Evolutionary conservation across 805 yeast species (phyloP).

Genomic region (Ascoidea asiatica): DNA sequence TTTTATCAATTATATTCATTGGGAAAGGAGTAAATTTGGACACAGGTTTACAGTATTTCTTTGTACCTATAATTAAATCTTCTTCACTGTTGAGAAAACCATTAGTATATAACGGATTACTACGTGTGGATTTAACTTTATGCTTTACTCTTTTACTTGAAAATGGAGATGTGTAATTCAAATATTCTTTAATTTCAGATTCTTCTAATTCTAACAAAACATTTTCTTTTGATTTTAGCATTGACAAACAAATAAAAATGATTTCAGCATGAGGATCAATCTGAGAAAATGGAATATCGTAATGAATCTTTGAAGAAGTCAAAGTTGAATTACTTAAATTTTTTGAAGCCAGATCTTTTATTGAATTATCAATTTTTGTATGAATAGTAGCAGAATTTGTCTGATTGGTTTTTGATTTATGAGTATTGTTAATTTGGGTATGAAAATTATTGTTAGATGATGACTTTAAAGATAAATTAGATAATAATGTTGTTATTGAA

Average conservation of each 20-base stretch:
- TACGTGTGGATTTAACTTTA: slow-evolving; percentile 10
- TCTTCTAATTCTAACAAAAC: slow-evolving; percentile 79
- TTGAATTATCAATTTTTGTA: too few species aligned
- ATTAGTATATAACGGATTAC: slow-evolving; percentile 3
- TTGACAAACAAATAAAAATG: slow-evolving; percentile 62
- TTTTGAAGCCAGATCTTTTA: too few species aligned
- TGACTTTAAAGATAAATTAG: not conserved
- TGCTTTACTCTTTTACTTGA: slow-evolving; percentile 6
- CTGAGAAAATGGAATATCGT: slow-evolving; percentile 34
- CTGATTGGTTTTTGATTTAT: not conserved
- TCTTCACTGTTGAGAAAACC: slow-evolving; percentile 3
- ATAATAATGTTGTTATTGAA: not conserved
- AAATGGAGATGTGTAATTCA: slow-evolving; percentile 31
- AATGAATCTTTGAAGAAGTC: slow-evolving; percentile 1
- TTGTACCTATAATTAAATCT: slow-evolving; percentile 4
- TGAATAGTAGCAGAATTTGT: not conserved
- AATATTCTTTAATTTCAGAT: slow-evolving; percentile 71
- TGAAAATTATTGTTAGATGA: not conserved
- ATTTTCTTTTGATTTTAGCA: slow-evolving; percentile 67
- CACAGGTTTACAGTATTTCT: slow-evolving; percentile 12
- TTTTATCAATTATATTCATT: slow-evolving; percentile 22
- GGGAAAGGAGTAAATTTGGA: not conserved
- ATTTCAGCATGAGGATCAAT: slow-evolving; percentile 69
- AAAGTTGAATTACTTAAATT: too few species aligned
- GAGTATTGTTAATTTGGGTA: not conserved